Evolutionary conservation across 306 rosid genomes (phyloP).

Genomic region (Crotalaria pallida): DNA sequence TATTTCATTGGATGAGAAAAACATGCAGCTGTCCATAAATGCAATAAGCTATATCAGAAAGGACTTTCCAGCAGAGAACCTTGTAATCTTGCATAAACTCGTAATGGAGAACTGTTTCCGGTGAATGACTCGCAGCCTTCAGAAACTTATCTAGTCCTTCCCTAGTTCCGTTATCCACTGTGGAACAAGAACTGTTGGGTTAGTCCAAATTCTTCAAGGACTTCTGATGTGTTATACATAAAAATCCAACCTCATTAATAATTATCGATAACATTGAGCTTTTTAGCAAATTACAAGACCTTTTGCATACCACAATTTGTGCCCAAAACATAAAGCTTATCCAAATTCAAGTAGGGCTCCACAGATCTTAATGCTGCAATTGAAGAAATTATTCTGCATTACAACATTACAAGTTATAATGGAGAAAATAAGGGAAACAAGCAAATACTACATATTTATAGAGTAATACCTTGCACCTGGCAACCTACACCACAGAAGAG

Average conservation of each 20-base stretch:
- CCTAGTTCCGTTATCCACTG: constrained; percentile 95
- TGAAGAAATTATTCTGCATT: constrained; percentile 96
- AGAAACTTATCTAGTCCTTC: constrained; percentile 94
- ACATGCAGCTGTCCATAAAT: neutral
- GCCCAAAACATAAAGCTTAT: constrained; percentile 93
- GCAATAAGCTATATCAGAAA: neutral
- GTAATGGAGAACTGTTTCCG: constrained; percentile 94
- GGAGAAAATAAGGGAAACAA: constrained; percentile 33
- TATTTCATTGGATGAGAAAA: neutral
- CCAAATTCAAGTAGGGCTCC: constrained; percentile 87
- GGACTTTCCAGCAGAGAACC: constrained; percentile 39
- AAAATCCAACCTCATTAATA: neutral
- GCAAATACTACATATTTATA: neutral
- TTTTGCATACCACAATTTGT: constrained; percentile 84
- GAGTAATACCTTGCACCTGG: constrained; percentile 84
- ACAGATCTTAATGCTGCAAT: constrained; percentile 97
- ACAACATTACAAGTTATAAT: constrained; percentile 75
- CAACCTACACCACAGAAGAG: constrained; percentile 99
- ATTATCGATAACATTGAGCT: neutral
- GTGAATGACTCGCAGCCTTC: constrained; percentile 83
- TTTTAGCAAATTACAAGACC: constrained; percentile 2
- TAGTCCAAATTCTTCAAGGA: neutral
- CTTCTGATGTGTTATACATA: neutral
- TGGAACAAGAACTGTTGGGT: constrained; percentile 20
- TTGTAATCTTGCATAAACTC: constrained; percentile 99